These are phyloP conservation scores for Tremella fuciformis DNA, from an alignment of 768 basidiomycete genomes.

Conservation along the genomic window DNA sequence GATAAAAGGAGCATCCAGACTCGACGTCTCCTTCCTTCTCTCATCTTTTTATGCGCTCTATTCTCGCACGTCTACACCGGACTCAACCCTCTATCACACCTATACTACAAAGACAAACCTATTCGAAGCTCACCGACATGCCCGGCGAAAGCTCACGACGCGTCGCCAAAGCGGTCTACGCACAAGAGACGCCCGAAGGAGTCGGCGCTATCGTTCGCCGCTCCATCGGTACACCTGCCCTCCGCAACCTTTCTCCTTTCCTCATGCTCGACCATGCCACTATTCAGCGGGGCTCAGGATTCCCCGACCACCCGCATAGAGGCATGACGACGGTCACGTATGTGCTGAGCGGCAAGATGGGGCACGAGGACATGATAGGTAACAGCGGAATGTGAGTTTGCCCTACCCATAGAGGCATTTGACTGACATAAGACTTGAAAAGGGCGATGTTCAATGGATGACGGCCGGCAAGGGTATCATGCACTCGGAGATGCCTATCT, in stretches of 20 bases:
- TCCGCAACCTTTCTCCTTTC: constrained; percentile 85
- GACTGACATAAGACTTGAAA: constrained; percentile 39
- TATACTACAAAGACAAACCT: not conserved
- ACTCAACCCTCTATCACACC: not conserved
- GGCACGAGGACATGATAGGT: constrained; percentile 85
- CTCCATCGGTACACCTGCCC: constrained; percentile 70
- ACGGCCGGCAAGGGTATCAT: constrained; percentile 50
- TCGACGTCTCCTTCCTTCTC: too few species aligned
- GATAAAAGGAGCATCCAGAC: too few species aligned
- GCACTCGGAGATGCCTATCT: constrained; percentile 70
- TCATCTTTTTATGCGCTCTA: not conserved
- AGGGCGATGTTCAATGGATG: constrained; percentile 97
- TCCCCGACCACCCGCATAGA: constrained; percentile 80
- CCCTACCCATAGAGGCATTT: not conserved
- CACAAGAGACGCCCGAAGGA: constrained; percentile 58
- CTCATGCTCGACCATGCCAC: constrained; percentile 80
- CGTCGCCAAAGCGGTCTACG: constrained; percentile 73
- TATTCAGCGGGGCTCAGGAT: constrained; percentile 58
- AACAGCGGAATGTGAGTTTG: constrained; percentile 42
- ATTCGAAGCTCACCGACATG: too few species aligned
- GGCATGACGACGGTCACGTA: constrained; percentile 61
- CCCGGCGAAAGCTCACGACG: constrained; percentile 53
- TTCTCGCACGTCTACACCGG: not conserved
- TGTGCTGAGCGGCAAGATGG: constrained; percentile 77
- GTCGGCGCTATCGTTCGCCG: constrained; percentile 78